phyloP scores from a whole-genome alignment of 2,329 filamentous ascomycete species.

The Xylariomycetidae sp. region DNA sequence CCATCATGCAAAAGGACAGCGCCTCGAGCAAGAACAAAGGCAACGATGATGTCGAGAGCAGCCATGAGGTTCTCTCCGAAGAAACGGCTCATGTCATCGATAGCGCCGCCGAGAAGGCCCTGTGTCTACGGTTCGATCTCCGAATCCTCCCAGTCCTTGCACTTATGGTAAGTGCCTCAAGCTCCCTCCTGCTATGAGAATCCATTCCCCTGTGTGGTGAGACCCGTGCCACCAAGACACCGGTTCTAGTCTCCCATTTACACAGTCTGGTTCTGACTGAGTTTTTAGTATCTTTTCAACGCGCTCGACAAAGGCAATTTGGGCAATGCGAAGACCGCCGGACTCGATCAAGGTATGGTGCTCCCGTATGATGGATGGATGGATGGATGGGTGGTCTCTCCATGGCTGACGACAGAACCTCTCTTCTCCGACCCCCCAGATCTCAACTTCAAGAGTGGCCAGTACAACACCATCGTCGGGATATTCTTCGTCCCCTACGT shows the following conservation, averaged over 20 bases:
- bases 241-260: too few relatives aligned
- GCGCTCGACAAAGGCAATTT: constrained; percentile 47
- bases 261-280: too few relatives aligned
- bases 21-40: constrained; percentile 10
- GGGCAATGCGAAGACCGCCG: constrained; percentile 54
- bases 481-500: constrained; percentile 74
- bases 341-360: constrained; percentile 34
- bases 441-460: constrained; percentile 53
- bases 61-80: constrained; percentile 28
- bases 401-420: too few relatives aligned
- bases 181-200: too few relatives aligned
- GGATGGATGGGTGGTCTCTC: too few relatives aligned
- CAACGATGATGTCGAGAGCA: constrained; percentile 18
- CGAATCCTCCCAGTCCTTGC: constrained; percentile 50
- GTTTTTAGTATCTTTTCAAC: constrained; percentile 35
- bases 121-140: constrained; percentile 52
- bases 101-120: constrained; percentile 39
- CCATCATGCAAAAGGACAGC: constrained; percentile 12
- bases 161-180: constrained; percentile 42
- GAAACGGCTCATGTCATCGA: constrained; percentile 31
- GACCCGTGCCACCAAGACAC: too few relatives aligned
- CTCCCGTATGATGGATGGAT: too few relatives aligned
- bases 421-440: constrained; percentile 30
- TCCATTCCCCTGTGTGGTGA: too few relatives aligned
- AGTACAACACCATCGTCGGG: constrained; percentile 65